A percentile compares a stretch with the other conserved stretches of the same genome.
Evolutionary conservation across 495 filamentous ascomycete genomes (phyloP).

Genomic region (Penicillium alfredii): DNA sequence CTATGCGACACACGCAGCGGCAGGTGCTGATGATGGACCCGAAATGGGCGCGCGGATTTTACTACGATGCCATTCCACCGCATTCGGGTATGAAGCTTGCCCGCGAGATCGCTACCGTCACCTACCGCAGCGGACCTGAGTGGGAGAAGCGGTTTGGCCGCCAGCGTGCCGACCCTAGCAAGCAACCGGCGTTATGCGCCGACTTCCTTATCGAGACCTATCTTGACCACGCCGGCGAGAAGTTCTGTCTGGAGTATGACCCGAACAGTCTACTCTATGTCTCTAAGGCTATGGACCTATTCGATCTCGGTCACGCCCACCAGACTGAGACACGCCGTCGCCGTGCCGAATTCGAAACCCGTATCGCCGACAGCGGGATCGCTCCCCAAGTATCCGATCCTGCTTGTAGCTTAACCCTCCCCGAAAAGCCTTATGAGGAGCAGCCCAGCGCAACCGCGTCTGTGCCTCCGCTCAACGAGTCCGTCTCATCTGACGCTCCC

Average conservation of each 20-base stretch:
- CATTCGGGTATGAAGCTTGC: slow-evolving; percentile 97
- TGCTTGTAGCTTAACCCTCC: slow-evolving; percentile 77
- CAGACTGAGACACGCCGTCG: slow-evolving; percentile 47
- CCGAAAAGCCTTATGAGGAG: slow-evolving; percentile 80
- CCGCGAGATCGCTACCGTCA: slow-evolving; percentile 94
- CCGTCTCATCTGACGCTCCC: slow-evolving; percentile 9
- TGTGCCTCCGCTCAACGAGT: slow-evolving; percentile 19
- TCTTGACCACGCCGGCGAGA: slow-evolving; percentile 96
- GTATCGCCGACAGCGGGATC: slow-evolving; percentile 36
- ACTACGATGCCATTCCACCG: slow-evolving; percentile 83
- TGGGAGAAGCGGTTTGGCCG: slow-evolving; percentile 96
- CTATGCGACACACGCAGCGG: slow-evolving; percentile 97
- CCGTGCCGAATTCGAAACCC: slow-evolving; percentile 45
- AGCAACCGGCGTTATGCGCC: slow-evolving; percentile 85
- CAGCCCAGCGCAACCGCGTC: slow-evolving; percentile 44
- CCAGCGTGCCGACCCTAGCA: slow-evolving; percentile 75
- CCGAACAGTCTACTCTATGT: slow-evolving; percentile 95
- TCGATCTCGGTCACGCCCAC: slow-evolving; percentile 74
- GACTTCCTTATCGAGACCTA: slow-evolving; percentile 99
- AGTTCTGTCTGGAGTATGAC: slow-evolving; percentile 98
- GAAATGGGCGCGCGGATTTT: slow-evolving; percentile 95
- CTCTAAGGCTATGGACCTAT: slow-evolving; percentile 98
- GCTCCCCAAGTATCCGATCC: slow-evolving; percentile 27
- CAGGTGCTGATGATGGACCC: slow-evolving; percentile 99
- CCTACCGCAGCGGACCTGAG: slow-evolving; percentile 92